Conservation (phyloP, 768 basidiomycete genomes). For the Lentinula raphanica region DNA sequence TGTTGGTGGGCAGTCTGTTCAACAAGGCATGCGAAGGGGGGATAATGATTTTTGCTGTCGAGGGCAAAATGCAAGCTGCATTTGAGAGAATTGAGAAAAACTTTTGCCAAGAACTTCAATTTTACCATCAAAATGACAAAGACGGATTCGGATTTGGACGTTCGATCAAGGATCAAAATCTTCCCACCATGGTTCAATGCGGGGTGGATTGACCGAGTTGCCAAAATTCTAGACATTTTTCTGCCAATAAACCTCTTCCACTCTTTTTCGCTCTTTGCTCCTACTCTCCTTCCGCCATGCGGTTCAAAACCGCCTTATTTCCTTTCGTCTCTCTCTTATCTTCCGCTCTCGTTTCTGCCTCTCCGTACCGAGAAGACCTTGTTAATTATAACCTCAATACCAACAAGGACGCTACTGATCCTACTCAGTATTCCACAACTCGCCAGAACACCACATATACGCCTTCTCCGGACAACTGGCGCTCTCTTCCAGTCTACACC, state of each 20-base stretch:
- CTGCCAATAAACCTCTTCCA: neutral
- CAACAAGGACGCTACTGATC: conserved; percentile 65
- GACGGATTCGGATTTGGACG: neutral
- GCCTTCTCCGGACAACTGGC: conserved; percentile 82
- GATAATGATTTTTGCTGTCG: no score
- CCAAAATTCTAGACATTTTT: neutral
- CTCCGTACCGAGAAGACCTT: conserved; percentile 66
- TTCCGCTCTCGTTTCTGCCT: conserved; percentile 34
- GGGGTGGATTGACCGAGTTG: neutral
- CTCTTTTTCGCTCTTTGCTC: neutral
- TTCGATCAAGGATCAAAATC: neutral
- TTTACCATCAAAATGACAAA: neutral
- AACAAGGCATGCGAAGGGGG: no score
- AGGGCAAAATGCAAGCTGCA: no score
- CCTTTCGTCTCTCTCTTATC: neutral
- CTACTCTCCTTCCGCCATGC: neutral
- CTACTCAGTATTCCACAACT: conserved; percentile 59
- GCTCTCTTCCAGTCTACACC: conserved; percentile 65
- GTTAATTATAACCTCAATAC: conserved; percentile 73
- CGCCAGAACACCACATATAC: conserved; percentile 67
- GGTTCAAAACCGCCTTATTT: neutral
- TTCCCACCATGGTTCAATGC: neutral
- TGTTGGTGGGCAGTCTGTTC: no score
- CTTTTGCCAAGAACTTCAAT: no score
- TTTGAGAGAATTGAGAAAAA: no score